A percentile compares a stretch with the other conserved stretches of the same genome.
phyloP scores from a whole-genome alignment of 1,139 yeast species.

The Suhomyces atakaporum region DNA sequence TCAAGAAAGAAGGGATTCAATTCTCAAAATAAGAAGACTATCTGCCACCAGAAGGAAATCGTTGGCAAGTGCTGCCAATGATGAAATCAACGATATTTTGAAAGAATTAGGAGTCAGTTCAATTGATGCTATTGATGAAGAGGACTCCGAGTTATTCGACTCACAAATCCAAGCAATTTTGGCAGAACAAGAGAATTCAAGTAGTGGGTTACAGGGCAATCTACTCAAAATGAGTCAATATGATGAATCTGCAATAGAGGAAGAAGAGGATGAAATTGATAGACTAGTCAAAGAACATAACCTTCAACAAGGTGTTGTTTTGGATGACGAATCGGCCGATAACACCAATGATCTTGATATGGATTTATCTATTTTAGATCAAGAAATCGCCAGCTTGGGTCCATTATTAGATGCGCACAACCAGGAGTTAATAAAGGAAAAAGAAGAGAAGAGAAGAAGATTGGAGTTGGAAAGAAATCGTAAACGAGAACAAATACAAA shows the following conservation, averaged over 20 bases:
- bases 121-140: slow-evolving; percentile 40
- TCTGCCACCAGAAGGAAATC: slow-evolving; percentile 45
- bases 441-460: slow-evolving; percentile 23
- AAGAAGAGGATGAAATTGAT: slow-evolving; percentile 44
- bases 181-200: slow-evolving; percentile 26
- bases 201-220: slow-evolving; percentile 21
- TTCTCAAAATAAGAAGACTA: slow-evolving; percentile 29
- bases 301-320: slow-evolving; percentile 33
- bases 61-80: slow-evolving; percentile 41
- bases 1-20: slow-evolving; percentile 16
- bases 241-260: slow-evolving; percentile 34
- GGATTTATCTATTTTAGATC: slow-evolving; percentile 38
- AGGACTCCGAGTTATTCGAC: slow-evolving; percentile 37
- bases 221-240: slow-evolving; percentile 25
- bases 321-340: slow-evolving; percentile 25
- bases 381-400: slow-evolving; percentile 43
- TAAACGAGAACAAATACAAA: slow-evolving; percentile 20
- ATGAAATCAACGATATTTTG: slow-evolving; percentile 42
- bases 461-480: slow-evolving; percentile 27
- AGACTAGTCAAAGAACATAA: slow-evolving; percentile 39
- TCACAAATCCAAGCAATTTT: slow-evolving; percentile 38
- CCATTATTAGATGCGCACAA: slow-evolving; percentile 42
- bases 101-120: slow-evolving; percentile 42
- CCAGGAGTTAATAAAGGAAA: slow-evolving; percentile 30
- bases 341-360: slow-evolving; percentile 20